phyloP scores from a whole-genome alignment of 139 green algal genomes.

The Gonium pectorale region DNA sequence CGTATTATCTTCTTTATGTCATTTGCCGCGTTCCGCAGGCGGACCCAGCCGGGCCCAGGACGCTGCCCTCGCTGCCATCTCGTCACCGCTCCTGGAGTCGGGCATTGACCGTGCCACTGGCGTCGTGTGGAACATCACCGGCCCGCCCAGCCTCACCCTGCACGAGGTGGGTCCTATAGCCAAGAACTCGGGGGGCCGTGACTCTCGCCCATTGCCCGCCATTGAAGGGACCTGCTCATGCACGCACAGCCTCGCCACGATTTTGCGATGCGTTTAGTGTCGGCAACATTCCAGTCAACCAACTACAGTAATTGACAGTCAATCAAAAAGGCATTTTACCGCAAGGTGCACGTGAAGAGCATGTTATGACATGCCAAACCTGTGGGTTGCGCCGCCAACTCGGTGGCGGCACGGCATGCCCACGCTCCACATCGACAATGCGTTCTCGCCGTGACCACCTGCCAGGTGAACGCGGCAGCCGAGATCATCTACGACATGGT shows the following conservation, averaged over 20 bases:
- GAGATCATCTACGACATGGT: constrained; percentile 94
- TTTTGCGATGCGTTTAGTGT: too few species aligned
- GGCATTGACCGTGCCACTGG: constrained; percentile 95
- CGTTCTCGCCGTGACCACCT: too few species aligned
- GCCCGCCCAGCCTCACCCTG: constrained; percentile 87
- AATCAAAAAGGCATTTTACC: too few species aligned
- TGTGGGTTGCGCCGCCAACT: too few species aligned
- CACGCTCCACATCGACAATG: too few species aligned
- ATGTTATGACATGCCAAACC: too few species aligned
- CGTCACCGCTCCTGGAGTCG: constrained; percentile 90
- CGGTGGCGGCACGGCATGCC: too few species aligned
- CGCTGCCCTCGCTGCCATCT: constrained; percentile 83
- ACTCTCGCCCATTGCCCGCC: too few species aligned
- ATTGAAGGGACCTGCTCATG: not conserved
- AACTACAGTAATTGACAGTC: not conserved
- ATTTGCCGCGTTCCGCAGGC: not conserved
- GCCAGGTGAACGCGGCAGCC: constrained; percentile 90
- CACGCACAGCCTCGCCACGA: too few species aligned
- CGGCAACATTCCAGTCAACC: too few species aligned
- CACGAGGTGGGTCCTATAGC: constrained; percentile 84
- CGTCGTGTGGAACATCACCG: constrained; percentile 99
- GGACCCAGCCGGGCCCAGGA: constrained; percentile 74
- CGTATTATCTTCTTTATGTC: not conserved
- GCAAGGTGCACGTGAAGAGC: too few species aligned
- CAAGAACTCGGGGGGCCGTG: too few species aligned